A percentile compares a stretch with the other conserved stretches of the same genome.
Conservation (phyloP, 2,329 filamentous ascomycete genomes). For the Elsinoe australis region DNA sequence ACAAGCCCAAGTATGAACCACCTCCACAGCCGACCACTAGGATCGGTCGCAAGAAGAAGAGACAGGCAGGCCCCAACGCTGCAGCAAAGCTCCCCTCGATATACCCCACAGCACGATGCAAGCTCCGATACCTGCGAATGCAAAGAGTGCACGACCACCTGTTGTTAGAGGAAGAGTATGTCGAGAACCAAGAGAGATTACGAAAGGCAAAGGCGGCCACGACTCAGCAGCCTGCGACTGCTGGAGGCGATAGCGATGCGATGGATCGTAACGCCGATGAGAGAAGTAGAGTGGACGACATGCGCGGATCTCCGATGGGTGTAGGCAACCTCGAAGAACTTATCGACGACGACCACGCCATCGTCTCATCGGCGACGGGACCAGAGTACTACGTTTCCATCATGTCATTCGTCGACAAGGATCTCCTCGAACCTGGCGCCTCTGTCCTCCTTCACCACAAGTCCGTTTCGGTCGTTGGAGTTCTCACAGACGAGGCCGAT, state of each 20-base stretch:
- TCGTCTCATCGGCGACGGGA: constrained; percentile 93
- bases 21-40: constrained; percentile 94
- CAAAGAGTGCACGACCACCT: constrained; percentile 97
- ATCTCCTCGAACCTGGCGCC: constrained; percentile 89
- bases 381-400: constrained; percentile 99
- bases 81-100: constrained; percentile 91
- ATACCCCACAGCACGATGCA: constrained; percentile 94
- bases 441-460: constrained; percentile 96
- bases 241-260: constrained; percentile 62
- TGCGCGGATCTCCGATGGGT: constrained; percentile 97
- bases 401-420: constrained; percentile 99
- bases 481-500: constrained; percentile 91
- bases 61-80: constrained; percentile 83
- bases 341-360: constrained; percentile 98
- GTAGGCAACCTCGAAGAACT: constrained; percentile 96
- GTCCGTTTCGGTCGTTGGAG: constrained; percentile 93
- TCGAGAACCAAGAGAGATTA: constrained; percentile 95
- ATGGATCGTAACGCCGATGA: constrained; percentile 90
- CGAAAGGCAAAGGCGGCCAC: constrained; percentile 85
- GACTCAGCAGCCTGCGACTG: constrained; percentile 50
- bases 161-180: constrained; percentile 93
- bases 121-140: constrained; percentile 93
- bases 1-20: constrained; percentile 99
- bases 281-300: constrained; percentile 89
- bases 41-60: constrained; percentile 98